phyloP scores from a whole-genome alignment of 495 filamentous ascomycete genomes.

The Thozetella sp. region DNA sequence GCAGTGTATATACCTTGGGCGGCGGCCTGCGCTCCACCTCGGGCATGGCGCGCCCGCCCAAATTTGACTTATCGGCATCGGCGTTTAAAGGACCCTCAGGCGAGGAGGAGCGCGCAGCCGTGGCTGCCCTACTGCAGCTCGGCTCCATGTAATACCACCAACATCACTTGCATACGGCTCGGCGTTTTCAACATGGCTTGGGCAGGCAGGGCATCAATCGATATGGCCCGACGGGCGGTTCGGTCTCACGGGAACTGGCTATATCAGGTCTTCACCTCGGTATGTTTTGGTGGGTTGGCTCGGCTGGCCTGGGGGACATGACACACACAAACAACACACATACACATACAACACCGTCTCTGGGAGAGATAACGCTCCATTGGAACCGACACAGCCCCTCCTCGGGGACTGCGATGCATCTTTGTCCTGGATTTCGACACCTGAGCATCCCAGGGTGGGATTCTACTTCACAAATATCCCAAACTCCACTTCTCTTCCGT shows the following conservation, averaged over 20 bases:
- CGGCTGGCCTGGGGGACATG: background rate
- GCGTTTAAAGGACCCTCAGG: conserved; percentile 55
- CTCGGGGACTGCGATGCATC: too few relatives aligned
- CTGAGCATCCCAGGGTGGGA: too few relatives aligned
- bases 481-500: background rate
- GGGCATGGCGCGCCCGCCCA: conserved; percentile 49
- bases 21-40: conserved; percentile 47
- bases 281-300: background rate
- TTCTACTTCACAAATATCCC: background rate
- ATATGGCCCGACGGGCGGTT: background rate
- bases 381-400: background rate
- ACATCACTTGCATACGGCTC: conserved; percentile 36
- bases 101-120: conserved; percentile 78
- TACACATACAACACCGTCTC: background rate
- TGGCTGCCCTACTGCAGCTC: conserved; percentile 81
- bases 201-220: conserved; percentile 1
- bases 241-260: background rate
- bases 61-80: conserved; percentile 45
- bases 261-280: background rate
- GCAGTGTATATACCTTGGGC: conserved; percentile 46
- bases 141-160: conserved; percentile 75
- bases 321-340: background rate
- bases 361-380: background rate
- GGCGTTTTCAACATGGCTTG: conserved; percentile 41
- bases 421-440: too few relatives aligned